Percentiles rank a stretch among this genome's conserved stretches.
phyloP scores from a whole-genome alignment of 176 grass and related monocot species.

The Urochloa ruziziensis region DNA sequence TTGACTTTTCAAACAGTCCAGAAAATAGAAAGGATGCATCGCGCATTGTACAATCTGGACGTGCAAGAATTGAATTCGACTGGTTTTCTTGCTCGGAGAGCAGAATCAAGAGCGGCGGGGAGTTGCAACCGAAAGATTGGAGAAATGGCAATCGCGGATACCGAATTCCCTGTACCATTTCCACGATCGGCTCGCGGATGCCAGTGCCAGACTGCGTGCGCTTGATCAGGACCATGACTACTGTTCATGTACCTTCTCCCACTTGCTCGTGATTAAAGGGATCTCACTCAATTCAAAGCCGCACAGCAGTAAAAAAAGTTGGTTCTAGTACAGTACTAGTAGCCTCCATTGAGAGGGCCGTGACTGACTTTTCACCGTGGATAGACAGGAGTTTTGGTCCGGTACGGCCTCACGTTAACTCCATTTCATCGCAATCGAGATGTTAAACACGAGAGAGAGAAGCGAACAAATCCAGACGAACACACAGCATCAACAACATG shows the following conservation, averaged over 20 bases:
- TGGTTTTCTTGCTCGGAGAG: no score
- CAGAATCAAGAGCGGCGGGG: not conserved
- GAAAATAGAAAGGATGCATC: not conserved
- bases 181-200: no score
- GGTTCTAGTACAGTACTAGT: not conserved
- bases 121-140: not conserved
- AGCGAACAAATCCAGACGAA: not conserved
- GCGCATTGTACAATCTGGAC: not conserved
- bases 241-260: not conserved
- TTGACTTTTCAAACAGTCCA: no score
- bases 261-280: not conserved
- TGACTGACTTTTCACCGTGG: not conserved
- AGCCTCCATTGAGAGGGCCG: not conserved
- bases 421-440: not conserved
- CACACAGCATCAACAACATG: not conserved
- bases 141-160: not conserved
- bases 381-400: not conserved
- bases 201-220: not conserved
- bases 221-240: not conserved
- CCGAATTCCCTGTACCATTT: not conserved
- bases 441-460: not conserved
- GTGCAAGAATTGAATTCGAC: not conserved
- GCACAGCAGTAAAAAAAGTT: not conserved
- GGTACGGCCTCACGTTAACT: not conserved
- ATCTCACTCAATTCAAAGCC: not conserved